Conservation (phyloP, 2,329 filamentous ascomycete species). For the Colletotrichum filicis region DNA sequence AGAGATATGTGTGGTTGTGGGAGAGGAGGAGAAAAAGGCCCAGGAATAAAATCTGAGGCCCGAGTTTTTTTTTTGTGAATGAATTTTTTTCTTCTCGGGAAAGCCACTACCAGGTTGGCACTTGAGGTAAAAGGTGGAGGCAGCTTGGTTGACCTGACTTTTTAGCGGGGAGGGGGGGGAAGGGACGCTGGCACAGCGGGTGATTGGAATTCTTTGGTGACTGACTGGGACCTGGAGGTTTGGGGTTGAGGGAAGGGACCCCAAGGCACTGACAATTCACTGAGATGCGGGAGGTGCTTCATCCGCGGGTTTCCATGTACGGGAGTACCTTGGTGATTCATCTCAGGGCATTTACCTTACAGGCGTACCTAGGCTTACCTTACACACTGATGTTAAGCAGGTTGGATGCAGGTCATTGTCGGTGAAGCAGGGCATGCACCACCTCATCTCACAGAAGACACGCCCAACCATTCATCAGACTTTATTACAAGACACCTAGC, state of each 20-base stretch:
- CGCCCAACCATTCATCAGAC: neutral
- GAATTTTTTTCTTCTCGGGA: conserved; percentile 36
- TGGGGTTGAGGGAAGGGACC: neutral
- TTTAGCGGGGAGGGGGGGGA: conserved; percentile 24
- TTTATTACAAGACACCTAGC: neutral
- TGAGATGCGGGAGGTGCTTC: neutral
- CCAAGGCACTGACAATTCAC: neutral
- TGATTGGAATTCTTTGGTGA: neutral
- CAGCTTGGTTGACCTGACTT: conserved; percentile 33
- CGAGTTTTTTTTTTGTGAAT: conserved; percentile 37
- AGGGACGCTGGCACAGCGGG: neutral
- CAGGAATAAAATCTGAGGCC: conserved; percentile 35
- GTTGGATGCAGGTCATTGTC: neutral
- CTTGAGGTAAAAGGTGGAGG: conserved; percentile 30
- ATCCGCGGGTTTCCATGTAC: neutral
- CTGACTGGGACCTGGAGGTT: conserved; percentile 1
- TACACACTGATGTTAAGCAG: neutral
- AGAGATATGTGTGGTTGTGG: conserved; percentile 25
- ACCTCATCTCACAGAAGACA: neutral
- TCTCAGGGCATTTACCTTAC: neutral
- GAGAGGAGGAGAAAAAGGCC: conserved; percentile 22
- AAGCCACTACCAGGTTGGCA: conserved; percentile 34
- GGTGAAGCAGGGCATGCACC: neutral
- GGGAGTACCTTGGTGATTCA: neutral
- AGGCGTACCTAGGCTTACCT: neutral